Percentiles rank a stretch among this genome's conserved stretches.
Evolutionary conservation across 768 basidiomycete genomes (phyloP).

Genomic region (Russula earlei): DNA sequence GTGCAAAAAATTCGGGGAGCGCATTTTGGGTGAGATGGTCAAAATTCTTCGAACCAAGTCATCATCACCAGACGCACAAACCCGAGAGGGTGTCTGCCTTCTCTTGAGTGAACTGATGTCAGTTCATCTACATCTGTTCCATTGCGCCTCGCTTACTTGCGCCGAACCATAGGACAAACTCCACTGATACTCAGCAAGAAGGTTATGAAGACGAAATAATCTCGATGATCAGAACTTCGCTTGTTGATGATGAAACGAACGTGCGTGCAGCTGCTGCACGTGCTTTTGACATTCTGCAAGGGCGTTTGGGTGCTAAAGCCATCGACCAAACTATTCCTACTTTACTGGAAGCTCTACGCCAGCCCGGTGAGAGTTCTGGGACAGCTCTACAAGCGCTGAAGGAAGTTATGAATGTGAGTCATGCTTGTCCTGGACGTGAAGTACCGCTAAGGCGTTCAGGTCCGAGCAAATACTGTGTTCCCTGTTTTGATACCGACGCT

Average conservation of each 20-base stretch:
- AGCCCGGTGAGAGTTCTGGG: conserved; percentile 89
- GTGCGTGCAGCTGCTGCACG: conserved; percentile 87
- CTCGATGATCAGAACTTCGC: conserved; percentile 65
- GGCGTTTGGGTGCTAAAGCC: conserved; percentile 79
- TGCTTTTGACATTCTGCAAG: conserved; percentile 88
- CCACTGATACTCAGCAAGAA: conserved; percentile 75
- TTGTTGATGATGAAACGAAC: conserved; percentile 80
- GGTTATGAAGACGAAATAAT: conserved; percentile 87
- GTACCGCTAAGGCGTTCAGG: conserved; percentile 35
- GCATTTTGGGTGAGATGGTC: conserved; percentile 76
- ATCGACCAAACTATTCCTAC: conserved; percentile 98
- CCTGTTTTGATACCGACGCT: conserved; percentile 93
- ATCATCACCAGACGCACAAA: conserved; percentile 50
- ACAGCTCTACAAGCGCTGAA: conserved; percentile 88
- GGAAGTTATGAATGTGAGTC: conserved; percentile 86
- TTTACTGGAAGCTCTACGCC: conserved; percentile 81
- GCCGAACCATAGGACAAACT: conserved; percentile 55
- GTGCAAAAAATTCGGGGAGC: conserved; percentile 93
- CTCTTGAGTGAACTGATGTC: conserved; percentile 85
- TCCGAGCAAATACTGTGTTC: conserved; percentile 92
- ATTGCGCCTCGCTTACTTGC: conserved; percentile 9
- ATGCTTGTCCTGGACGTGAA: background rate
- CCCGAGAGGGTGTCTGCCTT: conserved; percentile 77
- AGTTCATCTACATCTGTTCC: conserved; percentile 23
- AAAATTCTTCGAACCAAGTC: conserved; percentile 63